phyloP scores from a whole-genome alignment of 345 rosid species.

The Rhodomyrtus tomentosa region DNA sequence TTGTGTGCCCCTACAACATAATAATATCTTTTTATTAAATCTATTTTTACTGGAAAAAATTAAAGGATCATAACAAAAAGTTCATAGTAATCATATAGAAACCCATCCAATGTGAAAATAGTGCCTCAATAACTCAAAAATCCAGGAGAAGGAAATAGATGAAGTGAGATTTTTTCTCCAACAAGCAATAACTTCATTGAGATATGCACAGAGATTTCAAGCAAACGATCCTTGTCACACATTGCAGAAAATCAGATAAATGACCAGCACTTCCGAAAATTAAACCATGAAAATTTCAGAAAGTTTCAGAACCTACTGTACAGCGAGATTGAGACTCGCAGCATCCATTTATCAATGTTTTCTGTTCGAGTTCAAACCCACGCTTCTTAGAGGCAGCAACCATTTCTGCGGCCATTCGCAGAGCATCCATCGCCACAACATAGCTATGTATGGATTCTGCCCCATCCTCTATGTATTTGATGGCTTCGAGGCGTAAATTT shows the following conservation, averaged over 20 bases:
- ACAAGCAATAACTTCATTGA: neutral
- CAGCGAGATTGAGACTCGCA: slow-evolving; percentile 1
- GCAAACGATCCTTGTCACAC: neutral
- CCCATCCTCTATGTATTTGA: slow-evolving; percentile 72
- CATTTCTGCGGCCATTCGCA: slow-evolving; percentile 57
- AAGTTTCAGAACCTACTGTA: neutral
- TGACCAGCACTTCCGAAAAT: neutral
- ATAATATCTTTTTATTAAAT: neutral
- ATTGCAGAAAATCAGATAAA: neutral
- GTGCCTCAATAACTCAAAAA: neutral
- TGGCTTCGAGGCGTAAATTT: slow-evolving; percentile 50
- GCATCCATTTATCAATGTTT: neutral
- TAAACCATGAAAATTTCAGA: neutral
- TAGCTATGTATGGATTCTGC: slow-evolving; percentile 59
- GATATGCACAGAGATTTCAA: neutral
- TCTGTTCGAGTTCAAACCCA: slow-evolving; percentile 19
- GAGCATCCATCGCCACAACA: slow-evolving; percentile 58
- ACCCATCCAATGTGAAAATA: neutral
- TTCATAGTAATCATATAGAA: neutral
- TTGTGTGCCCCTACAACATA: neutral
- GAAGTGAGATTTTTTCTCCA: neutral
- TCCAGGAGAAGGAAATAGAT: neutral
- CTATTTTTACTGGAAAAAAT: neutral
- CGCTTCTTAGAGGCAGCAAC: slow-evolving; percentile 37
- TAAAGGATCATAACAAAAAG: neutral